A percentile compares a stretch with the other conserved stretches of the same genome.
These are phyloP conservation scores for Babesia bovis DNA, from an alignment of 169 alveolate species.

Conservation along the genomic window DNA sequence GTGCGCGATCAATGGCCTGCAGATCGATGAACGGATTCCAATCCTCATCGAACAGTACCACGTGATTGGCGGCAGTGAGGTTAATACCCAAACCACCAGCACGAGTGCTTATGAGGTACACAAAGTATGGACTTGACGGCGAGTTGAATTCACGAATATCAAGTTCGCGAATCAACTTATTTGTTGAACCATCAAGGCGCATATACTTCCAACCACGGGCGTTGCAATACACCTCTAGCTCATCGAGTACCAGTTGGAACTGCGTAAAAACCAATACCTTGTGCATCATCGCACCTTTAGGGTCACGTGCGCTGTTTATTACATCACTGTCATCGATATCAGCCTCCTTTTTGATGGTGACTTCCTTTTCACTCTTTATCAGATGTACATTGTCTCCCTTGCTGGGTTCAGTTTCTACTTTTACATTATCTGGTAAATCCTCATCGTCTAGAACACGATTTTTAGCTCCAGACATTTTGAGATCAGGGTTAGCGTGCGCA, in stretches of 20 bases:
- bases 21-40: slow-evolving; percentile 99
- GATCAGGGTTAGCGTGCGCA: neutral
- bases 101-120: slow-evolving; percentile 86
- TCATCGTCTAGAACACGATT: slow-evolving; percentile 8
- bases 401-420: neutral
- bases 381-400: neutral
- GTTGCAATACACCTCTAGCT: slow-evolving; percentile 85
- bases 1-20: slow-evolving; percentile 98
- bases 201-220: slow-evolving; percentile 88
- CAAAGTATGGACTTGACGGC: slow-evolving; percentile 78
- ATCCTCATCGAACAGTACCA: slow-evolving; percentile 98
- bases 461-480: neutral
- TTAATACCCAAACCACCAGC: slow-evolving; percentile 98
- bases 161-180: slow-evolving; percentile 85
- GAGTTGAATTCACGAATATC: slow-evolving; percentile 87
- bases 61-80: slow-evolving; percentile 98
- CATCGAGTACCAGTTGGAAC: slow-evolving; percentile 87
- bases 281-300: slow-evolving; percentile 75
- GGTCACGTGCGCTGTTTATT: neutral
- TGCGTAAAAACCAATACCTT: slow-evolving; percentile 87
- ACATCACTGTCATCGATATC: neutral
- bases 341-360: slow-evolving; percentile 9
- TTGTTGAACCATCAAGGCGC: slow-evolving; percentile 89
- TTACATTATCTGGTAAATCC: neutral
- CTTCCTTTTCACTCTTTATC: neutral